phyloP scores from a whole-genome alignment of 1,284 basidiomycete species.

The Mycosarcoma mackinlayi region DNA sequence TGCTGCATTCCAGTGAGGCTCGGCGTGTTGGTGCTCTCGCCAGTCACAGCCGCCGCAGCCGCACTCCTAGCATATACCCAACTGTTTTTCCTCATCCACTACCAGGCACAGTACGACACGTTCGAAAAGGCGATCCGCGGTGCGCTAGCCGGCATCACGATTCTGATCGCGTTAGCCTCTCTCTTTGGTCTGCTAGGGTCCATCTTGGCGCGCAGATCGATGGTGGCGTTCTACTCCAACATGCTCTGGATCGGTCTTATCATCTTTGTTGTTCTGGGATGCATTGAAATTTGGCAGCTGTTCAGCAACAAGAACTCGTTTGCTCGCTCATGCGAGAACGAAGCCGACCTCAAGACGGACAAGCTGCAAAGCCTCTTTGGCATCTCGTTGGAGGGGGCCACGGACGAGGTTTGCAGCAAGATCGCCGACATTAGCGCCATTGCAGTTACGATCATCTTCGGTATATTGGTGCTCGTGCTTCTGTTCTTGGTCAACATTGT shows the following conservation, averaged over 20 bases:
- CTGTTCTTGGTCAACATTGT: slow-evolving; percentile 33
- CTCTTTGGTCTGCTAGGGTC: slow-evolving; percentile 30
- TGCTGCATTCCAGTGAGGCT: slow-evolving; percentile 35
- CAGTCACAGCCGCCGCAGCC: slow-evolving; percentile 11
- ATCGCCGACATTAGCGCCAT: slow-evolving; percentile 17
- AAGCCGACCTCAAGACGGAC: slow-evolving; percentile 4
- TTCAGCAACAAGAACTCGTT: slow-evolving; percentile 14
- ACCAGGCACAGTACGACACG: slow-evolving; percentile 9
- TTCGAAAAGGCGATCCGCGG: slow-evolving; percentile 26
- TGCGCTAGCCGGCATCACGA: slow-evolving; percentile 28
- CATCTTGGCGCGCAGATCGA: slow-evolving; percentile 6
- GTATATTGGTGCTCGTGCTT: slow-evolving; percentile 23
- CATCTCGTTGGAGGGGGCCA: slow-evolving; percentile 3
- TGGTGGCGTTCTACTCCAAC: slow-evolving; percentile 33
- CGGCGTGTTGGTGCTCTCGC: slow-evolving; percentile 25
- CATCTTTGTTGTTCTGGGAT: slow-evolving; percentile 20
- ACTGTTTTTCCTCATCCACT: slow-evolving; percentile 26
- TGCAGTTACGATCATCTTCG: slow-evolving; percentile 19
- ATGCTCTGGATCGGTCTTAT: slow-evolving; percentile 29
- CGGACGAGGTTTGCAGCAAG: slow-evolving; percentile 12
- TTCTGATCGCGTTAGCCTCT: slow-evolving; percentile 21
- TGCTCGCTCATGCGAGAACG: slow-evolving; percentile 4
- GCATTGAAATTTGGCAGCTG: slow-evolving; percentile 28
- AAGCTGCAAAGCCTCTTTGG: slow-evolving; percentile 18
- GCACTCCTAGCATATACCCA: slow-evolving; percentile 23